Conservation (phyloP, 2,329 filamentous ascomycete genomes). For the Stachybotrys chartarum region DNA sequence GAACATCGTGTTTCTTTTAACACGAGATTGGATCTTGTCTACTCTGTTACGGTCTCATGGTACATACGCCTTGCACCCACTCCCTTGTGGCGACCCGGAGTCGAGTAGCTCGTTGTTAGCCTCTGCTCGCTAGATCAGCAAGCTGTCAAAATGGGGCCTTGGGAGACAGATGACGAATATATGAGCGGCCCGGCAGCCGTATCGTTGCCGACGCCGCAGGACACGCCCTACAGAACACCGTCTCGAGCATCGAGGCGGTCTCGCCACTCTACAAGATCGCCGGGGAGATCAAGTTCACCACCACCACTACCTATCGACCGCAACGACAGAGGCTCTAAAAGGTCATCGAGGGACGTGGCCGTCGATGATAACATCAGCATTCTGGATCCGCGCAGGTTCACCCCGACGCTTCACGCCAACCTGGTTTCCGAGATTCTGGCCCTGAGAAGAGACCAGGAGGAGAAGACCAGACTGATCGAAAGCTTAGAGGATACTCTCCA, state of each 20-base stretch:
- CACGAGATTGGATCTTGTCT: not conserved
- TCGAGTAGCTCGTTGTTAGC: not conserved
- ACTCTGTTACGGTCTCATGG: not conserved
- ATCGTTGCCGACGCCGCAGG: slow-evolving; percentile 61
- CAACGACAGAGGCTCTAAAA: slow-evolving; percentile 37
- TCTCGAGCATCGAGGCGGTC: slow-evolving; percentile 58
- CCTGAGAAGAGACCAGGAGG: slow-evolving; percentile 82
- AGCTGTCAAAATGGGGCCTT: slow-evolving; percentile 39
- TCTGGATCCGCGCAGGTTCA: slow-evolving; percentile 86
- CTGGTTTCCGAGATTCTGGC: slow-evolving; percentile 90
- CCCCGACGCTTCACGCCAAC: slow-evolving; percentile 88
- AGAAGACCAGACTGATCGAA: slow-evolving; percentile 81
- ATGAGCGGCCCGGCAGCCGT: slow-evolving; percentile 44
- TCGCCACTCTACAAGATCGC: slow-evolving; percentile 60
- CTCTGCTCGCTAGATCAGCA: not conserved
- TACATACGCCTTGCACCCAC: not conserved
- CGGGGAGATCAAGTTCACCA: slow-evolving; percentile 51
- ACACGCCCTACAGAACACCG: slow-evolving; percentile 65
- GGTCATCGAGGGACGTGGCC: slow-evolving; percentile 50
- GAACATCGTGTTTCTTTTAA: too few relatives aligned
- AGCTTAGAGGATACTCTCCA: slow-evolving; percentile 72
- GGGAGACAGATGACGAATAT: slow-evolving; percentile 59
- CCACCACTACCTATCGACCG: slow-evolving; percentile 36
- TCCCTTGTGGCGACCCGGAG: not conserved
- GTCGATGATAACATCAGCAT: slow-evolving; percentile 65